A percentile compares a stretch with the other conserved stretches of the same genome.
These are phyloP conservation scores for Hymenoscyphus albidus DNA, from an alignment of 2,329 filamentous ascomycete genomes.

Conservation along the genomic window DNA sequence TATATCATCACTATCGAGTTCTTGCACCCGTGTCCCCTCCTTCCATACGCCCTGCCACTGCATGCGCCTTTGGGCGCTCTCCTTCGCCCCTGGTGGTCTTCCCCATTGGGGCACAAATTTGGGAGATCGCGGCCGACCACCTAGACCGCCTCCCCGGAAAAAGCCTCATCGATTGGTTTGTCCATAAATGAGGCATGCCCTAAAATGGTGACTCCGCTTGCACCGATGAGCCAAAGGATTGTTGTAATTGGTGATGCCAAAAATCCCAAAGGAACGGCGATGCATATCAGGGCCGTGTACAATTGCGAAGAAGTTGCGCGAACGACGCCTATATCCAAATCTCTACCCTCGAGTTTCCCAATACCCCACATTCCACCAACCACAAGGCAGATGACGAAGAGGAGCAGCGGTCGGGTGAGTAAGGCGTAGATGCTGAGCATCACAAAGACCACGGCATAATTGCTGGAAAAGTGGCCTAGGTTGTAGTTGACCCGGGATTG, in stretches of 20 bases:
- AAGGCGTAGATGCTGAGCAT: constrained; percentile 96
- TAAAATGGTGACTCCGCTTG: constrained; percentile 86
- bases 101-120: constrained; percentile 90
- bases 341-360: constrained; percentile 80
- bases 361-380: constrained; percentile 86
- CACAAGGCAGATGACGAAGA: constrained; percentile 90
- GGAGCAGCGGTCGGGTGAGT: constrained; percentile 77
- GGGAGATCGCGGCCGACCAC: constrained; percentile 99
- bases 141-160: constrained; percentile 99
- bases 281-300: constrained; percentile 80
- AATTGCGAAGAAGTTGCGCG: constrained; percentile 87
- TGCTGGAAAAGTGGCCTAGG: constrained; percentile 94
- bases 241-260: constrained; percentile 81
- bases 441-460: constrained; percentile 89
- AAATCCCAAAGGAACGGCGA: constrained; percentile 80
- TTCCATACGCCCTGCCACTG: constrained; percentile 49
- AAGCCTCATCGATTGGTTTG: constrained; percentile 99
- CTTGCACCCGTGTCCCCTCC: constrained; percentile 54
- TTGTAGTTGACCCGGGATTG: constrained; percentile 97
- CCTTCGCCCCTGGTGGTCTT: constrained; percentile 95
- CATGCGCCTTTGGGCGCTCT: constrained; percentile 60
- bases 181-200: constrained; percentile 96
- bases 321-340: constrained; percentile 80
- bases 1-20: constrained; percentile 57
- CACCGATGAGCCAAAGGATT: constrained; percentile 92